Evolutionary conservation across 2,329 filamentous ascomycete genomes (phyloP).

Genomic region (Cryphonectria parasitica): DNA sequence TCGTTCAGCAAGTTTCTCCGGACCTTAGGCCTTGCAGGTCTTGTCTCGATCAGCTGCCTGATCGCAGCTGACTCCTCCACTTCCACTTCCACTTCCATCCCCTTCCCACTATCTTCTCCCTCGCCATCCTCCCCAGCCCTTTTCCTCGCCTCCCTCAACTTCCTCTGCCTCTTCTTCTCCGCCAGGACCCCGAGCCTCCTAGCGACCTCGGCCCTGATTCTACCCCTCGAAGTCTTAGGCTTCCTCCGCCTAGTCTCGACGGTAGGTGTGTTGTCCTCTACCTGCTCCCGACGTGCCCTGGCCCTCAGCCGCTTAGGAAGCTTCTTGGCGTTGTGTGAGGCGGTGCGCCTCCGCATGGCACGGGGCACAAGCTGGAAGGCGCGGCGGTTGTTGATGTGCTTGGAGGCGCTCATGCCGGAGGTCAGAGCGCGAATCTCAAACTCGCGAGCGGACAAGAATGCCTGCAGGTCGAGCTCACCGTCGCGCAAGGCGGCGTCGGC

Average conservation of each 20-base stretch:
- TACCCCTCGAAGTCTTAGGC: slow-evolving; percentile 58
- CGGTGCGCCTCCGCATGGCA: slow-evolving; percentile 81
- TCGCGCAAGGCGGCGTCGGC: slow-evolving; percentile 59
- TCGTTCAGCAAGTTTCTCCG: slow-evolving; percentile 71
- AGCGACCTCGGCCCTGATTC: slow-evolving; percentile 75
- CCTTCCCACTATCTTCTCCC: slow-evolving; percentile 25
- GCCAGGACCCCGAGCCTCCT: slow-evolving; percentile 69
- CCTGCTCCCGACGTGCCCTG: slow-evolving; percentile 75
- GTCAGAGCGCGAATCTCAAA: slow-evolving; percentile 89
- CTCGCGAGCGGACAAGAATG: slow-evolving; percentile 83
- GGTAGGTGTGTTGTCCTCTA: slow-evolving; percentile 87
- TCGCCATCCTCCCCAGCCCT: slow-evolving; percentile 33
- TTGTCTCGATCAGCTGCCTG: slow-evolving; percentile 42
- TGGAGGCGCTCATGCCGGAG: slow-evolving; percentile 77
- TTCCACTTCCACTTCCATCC: slow-evolving; percentile 30
- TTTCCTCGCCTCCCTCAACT: slow-evolving; percentile 40
- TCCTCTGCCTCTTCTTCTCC: slow-evolving; percentile 55
- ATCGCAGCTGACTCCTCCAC: slow-evolving; percentile 28
- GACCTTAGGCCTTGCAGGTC: slow-evolving; percentile 64
- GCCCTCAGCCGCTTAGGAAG: slow-evolving; percentile 77
- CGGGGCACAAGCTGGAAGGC: slow-evolving; percentile 92
- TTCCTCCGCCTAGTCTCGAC: slow-evolving; percentile 68
- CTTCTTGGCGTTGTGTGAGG: slow-evolving; percentile 91
- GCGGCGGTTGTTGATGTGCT: slow-evolving; percentile 62
- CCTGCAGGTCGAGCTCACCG: slow-evolving; percentile 82